Percentiles rank a stretch among this genome's conserved stretches.
These are phyloP conservation scores for Apiotrichum akiyoshidainum DNA, from an alignment of 1,284 basidiomycete genomes.

Conservation along the genomic window DNA sequence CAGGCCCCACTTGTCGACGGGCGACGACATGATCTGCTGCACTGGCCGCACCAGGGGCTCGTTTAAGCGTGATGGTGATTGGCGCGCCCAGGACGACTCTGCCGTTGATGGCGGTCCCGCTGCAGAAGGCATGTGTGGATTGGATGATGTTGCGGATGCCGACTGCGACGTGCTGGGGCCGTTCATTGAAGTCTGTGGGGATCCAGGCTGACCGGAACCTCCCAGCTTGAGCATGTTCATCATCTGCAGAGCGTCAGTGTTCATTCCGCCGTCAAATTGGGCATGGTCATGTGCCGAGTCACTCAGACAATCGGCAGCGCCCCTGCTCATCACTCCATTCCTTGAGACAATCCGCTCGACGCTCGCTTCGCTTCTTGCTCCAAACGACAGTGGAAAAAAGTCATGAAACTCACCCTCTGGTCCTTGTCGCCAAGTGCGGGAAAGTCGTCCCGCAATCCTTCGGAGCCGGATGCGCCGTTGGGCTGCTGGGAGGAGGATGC, in stretches of 20 bases:
- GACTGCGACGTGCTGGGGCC: conserved; percentile 34
- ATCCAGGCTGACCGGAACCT: conserved; percentile 15
- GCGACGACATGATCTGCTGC: conserved; percentile 87
- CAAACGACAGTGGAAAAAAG: neutral
- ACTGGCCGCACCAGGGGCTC: conserved; percentile 79
- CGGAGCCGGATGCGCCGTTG: conserved; percentile 30
- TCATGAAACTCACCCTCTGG: conserved; percentile 24
- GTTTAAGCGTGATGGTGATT: conserved; percentile 26
- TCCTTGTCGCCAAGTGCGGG: conserved; percentile 43
- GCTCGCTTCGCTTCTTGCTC: neutral
- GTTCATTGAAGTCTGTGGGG: conserved; percentile 25
- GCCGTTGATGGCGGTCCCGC: conserved; percentile 30
- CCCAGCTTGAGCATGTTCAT: conserved; percentile 22
- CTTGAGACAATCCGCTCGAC: neutral
- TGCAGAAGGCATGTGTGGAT: conserved; percentile 25
- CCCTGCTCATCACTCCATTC: neutral
- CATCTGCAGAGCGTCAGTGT: conserved; percentile 15
- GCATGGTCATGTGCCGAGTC: conserved; percentile 14
- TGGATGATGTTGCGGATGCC: conserved; percentile 33
- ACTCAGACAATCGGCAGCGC: neutral
- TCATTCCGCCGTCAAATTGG: too few relatives aligned
- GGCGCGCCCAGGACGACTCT: conserved; percentile 36
- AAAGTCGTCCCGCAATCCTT: conserved; percentile 43
- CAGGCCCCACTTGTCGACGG: conserved; percentile 93
- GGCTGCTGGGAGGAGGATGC: conserved; percentile 25